Percentiles rank a stretch among this genome's conserved stretches.
phyloP scores from a whole-genome alignment of 352 stramenopile genomes.

The Globisporangium paroecandrum region DNA sequence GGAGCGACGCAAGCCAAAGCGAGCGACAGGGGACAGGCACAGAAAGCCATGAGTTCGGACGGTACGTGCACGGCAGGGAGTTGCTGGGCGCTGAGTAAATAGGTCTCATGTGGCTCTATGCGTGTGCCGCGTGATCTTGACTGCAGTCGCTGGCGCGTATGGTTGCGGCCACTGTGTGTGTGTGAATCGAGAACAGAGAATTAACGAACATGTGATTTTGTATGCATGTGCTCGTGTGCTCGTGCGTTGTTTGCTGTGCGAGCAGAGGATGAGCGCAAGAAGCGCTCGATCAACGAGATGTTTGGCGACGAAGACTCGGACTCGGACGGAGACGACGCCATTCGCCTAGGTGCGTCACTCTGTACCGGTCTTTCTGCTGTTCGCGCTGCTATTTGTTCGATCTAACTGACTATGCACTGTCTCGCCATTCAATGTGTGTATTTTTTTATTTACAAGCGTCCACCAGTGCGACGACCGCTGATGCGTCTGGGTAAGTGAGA shows the following conservation, averaged over 20 bases:
- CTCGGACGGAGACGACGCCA: conserved; percentile 52
- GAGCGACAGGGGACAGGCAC: conserved; percentile 6
- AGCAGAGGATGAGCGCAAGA: conserved; percentile 77
- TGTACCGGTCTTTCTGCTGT: background rate
- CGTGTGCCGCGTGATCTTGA: too few species aligned
- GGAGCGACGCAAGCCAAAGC: conserved; percentile 4
- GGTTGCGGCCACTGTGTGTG: background rate
- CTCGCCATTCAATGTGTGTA: background rate
- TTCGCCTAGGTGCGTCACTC: conserved; percentile 36
- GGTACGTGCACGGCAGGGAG: conserved; percentile 27
- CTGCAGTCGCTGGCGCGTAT: too few species aligned
- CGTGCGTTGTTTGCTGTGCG: background rate
- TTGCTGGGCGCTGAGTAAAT: too few species aligned
- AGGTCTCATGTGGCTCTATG: too few species aligned
- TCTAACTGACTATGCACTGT: background rate
- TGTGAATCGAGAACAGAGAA: background rate
- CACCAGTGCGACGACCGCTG: conserved; percentile 43
- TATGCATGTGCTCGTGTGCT: background rate
- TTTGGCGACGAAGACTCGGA: conserved; percentile 84
- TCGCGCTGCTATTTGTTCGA: background rate
- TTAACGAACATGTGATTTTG: background rate
- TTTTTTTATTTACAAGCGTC: conserved; percentile 20
- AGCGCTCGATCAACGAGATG: conserved; percentile 86
- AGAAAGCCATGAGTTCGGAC: conserved; percentile 50
- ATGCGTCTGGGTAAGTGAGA: conserved; percentile 58